Percentiles rank a stretch among this genome's conserved stretches.
These are phyloP conservation scores for Naegleria fowleri DNA, from an alignment of 208 protist genomes.

Conservation along the genomic window DNA sequence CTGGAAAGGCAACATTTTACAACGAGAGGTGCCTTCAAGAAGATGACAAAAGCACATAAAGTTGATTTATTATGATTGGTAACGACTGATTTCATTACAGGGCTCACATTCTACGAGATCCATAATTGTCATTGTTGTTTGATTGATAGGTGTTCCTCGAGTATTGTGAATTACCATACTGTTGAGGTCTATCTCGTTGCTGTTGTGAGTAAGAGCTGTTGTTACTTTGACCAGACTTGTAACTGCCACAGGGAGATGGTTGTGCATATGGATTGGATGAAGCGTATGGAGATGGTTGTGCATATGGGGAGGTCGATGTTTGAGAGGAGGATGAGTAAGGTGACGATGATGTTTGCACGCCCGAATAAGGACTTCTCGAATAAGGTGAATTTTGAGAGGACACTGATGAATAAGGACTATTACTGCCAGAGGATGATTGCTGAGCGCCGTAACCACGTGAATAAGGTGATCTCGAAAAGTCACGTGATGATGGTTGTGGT, in stretches of 20 bases:
- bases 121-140: too few relatives aligned
- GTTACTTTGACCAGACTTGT: neutral
- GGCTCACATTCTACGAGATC: too few relatives aligned
- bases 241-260: neutral
- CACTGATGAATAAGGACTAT: neutral
- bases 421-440: neutral
- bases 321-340: neutral
- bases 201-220: neutral
- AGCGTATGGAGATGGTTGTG: neutral
- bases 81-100: too few relatives aligned
- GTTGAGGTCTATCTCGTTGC: neutral
- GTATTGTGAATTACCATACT: too few relatives aligned
- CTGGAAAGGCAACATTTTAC: too few relatives aligned
- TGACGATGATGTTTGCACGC: neutral
- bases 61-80: too few relatives aligned
- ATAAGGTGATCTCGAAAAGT: neutral
- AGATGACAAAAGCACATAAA: too few relatives aligned
- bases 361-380: neutral
- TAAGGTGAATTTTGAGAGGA: neutral
- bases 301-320: neutral
- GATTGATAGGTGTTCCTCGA: too few relatives aligned
- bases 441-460: neutral
- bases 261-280: neutral
- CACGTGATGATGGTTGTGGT: neutral
- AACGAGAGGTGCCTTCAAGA: too few relatives aligned